These are phyloP conservation scores for Thinopyrum elongatum DNA, from an alignment of 176 grass and related monocot species.

Conservation along the genomic window DNA sequence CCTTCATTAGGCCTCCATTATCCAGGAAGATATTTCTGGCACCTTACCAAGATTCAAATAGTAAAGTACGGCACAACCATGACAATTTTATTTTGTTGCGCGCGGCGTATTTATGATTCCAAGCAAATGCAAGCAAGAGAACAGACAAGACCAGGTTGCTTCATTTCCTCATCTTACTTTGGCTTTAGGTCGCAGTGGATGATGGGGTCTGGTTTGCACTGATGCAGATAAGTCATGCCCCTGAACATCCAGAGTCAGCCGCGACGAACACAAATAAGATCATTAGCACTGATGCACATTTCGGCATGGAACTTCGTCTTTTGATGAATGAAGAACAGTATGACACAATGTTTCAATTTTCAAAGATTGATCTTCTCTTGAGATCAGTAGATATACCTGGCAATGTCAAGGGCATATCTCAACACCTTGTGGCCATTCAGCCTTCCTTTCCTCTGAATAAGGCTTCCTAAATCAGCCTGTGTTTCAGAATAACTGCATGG, in stretches of 20 bases:
- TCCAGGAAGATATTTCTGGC: conserved; percentile 99
- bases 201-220: conserved; percentile 93
- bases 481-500: neutral
- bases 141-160: neutral
- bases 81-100: neutral
- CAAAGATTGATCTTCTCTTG: neutral
- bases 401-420: conserved; percentile 91
- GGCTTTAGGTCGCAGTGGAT: conserved; percentile 96
- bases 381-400: conserved; percentile 50
- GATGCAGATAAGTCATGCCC: conserved; percentile 98
- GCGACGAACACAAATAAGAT: neutral
- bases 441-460: conserved; percentile 87
- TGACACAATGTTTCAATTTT: neutral
- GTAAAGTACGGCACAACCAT: conserved; percentile 54
- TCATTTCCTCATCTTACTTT: conserved; percentile 94
- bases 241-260: conserved; percentile 43
- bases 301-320: neutral
- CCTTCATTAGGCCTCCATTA: conserved; percentile 76
- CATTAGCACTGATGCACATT: neutral
- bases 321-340: neutral
- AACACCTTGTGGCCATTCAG: conserved; percentile 76
- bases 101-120: conserved; percentile 4
- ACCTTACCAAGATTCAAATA: conserved; percentile 94
- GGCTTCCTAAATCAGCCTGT: conserved; percentile 66
- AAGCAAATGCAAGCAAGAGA: neutral